Conservation (phyloP, 768 basidiomycete species). For the Ramaria sp. region DNA sequence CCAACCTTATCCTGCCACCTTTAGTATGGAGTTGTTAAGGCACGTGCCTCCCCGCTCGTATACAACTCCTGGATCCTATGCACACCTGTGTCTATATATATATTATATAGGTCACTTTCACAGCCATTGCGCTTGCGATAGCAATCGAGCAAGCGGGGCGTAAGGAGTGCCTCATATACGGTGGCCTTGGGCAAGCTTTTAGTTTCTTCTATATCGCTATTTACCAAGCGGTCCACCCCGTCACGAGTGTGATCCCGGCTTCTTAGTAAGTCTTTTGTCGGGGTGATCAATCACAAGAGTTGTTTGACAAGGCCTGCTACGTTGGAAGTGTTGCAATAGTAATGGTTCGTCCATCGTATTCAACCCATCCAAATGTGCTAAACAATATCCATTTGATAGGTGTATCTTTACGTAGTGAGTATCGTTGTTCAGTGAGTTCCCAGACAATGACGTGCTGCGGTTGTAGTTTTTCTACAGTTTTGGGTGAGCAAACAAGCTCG, state of each 20-base stretch:
- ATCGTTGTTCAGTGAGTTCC: not conserved
- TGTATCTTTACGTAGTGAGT: slow-evolving; percentile 4
- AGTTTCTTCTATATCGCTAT: slow-evolving; percentile 40
- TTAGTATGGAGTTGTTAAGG: slow-evolving; percentile 25
- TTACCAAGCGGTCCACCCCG: slow-evolving; percentile 27
- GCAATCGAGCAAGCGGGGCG: slow-evolving; percentile 40
- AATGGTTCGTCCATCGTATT: not conserved
- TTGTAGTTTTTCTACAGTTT: slow-evolving; percentile 1
- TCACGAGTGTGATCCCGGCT: slow-evolving; percentile 22
- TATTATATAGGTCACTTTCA: slow-evolving; percentile 22
- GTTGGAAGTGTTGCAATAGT: slow-evolving; percentile 1
- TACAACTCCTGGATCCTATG: not conserved
- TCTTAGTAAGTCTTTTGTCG: not conserved
- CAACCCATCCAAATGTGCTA: not conserved
- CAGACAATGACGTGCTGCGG: not conserved
- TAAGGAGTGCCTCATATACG: slow-evolving; percentile 37
- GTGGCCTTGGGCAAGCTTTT: slow-evolving; percentile 35
- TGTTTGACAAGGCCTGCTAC: not conserved
- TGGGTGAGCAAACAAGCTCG: not conserved
- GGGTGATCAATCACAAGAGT: not conserved
- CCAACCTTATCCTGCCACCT: not conserved
- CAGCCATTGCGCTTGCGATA: slow-evolving; percentile 28
- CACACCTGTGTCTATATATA: not conserved
- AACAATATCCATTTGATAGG: not conserved
- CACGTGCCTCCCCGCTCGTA: not conserved